phyloP scores from a whole-genome alignment of 148 eudicot genomes.

The Camellia lanceoleosa region DNA sequence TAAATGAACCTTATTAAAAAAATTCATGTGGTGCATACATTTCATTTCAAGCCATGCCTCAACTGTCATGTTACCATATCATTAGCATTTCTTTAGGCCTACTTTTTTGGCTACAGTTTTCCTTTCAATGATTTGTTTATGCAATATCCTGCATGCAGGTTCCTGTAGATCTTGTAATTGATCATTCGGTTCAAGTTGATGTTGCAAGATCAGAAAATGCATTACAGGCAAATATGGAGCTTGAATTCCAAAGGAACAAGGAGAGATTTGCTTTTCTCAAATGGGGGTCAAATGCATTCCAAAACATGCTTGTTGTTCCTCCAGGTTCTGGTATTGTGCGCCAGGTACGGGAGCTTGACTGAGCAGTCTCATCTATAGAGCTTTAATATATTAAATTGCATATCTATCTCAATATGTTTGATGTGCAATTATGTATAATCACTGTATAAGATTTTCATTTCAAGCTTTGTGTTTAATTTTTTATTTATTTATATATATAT shows the following conservation, averaged over 20 bases:
- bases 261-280: conserved; percentile 67
- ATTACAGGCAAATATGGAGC: conserved; percentile 60
- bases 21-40: neutral
- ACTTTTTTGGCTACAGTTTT: neutral
- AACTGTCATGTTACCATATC: neutral
- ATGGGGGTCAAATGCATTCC: conserved; percentile 67
- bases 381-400: conserved; percentile 11
- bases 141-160: conserved; percentile 35
- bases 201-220: conserved; percentile 66
- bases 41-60: neutral
- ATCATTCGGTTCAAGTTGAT: conserved; percentile 71
- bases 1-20: neutral
- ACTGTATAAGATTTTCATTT: neutral
- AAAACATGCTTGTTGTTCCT: conserved; percentile 68
- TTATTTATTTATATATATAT: too few species aligned
- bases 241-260: conserved; percentile 64
- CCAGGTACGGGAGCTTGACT: conserved; percentile 36
- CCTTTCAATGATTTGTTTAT: neutral
- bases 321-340: conserved; percentile 74
- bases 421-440: neutral
- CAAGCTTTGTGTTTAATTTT: neutral
- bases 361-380: neutral
- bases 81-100: neutral
- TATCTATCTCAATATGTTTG: neutral
- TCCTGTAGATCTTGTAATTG: conserved; percentile 69